Evolutionary conservation across 257 asterid species (phyloP), one percentile per base, ranked within the genome.

Genomic region (Nicotiana tabacum): DNA sequence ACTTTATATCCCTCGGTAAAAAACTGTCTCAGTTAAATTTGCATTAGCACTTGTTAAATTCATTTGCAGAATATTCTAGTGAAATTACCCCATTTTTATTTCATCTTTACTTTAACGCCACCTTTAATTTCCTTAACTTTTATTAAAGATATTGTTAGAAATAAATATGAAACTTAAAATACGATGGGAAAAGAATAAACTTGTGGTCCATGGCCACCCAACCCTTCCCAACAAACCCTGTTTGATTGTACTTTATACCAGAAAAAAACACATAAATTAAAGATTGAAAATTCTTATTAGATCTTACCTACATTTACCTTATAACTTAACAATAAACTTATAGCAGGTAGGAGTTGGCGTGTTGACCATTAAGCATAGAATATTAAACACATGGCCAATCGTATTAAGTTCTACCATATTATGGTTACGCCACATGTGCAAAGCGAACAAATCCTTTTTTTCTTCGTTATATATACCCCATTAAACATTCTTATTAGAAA

Each of bases 181-280:
- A 74, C 13, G 27, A 74, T 24, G 24, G 17, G 80, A 15, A 74
- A 6, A 48, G 15, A 74, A 48, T 1, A 74, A 74, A 72, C 3
- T 74, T 27, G 80, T 48, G 80, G 80, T 24, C 62, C 80, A 74
- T 48, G 37, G 60, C 24, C 61, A 74, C 43, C 43, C 80, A 53
- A 12, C 57, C 57, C 17, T 53, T 53, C 57, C 57, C 57, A 74
- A 74, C 79, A 74, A 74, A 74, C 39, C 27, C 4, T 48, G 6
- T 74, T 48, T 48, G 48, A 7, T 43, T 43, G 62, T 74, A 74
- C 80, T 48, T 74, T 3, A 37, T 48, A 18, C 9, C 79, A 48
- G 29, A 15, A 56, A 2, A 1, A 24, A 24, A 74, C 8, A 9
- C 43, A 48, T 48, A 74, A 48, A 27, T 27, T 74, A 13, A 74